Evolutionary conservation across 169 alveolate species (phyloP), one percentile per base, ranked within the genome.

Genomic region (Babesia ovata): DNA sequence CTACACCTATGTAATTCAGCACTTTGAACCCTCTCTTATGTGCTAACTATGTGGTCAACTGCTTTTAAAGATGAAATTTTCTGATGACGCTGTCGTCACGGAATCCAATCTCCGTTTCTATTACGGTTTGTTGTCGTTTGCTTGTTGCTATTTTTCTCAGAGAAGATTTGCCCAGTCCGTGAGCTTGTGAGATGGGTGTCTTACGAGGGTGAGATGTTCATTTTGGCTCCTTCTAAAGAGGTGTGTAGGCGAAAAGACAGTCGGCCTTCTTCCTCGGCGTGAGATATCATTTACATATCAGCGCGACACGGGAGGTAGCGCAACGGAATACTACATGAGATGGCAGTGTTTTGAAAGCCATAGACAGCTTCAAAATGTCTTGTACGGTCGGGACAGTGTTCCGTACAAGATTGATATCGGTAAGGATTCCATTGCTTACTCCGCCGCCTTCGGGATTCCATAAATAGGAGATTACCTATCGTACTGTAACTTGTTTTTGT

Each of bases 401-500:
- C 90, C 90, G 8, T 75, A 61, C 72, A 83, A 83, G 62, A 42
- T 83, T 29, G 90, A 83, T 58, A 83, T 83, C 4, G 90, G 90
- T 75, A 67, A 16, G 84, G 22, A 21, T 26, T 53, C 36, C 28
- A 12, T 53, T 45, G 19, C 14, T 13, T 16, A 2, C 2, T 33
- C 39, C 39, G 39, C 39, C 39, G 39, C 2, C 6, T 2, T 33
- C 6, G 6, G 39, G 39, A 33, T 33, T 33, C 39, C 39, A 33
- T 33, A 33, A 6, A 6, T 33, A 6, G 10, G 2, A 33, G 2
- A 33, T 6, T 33, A 33, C 2, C 39, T 4, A 33, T 33, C 6
- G 39, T 6, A 33, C 39, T 6, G 39, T 6, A 33, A 6, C 6
- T 33, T 33, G 6, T 33, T 4, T 33, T 33, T 33, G 2, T 33